A percentile compares a stretch with the other conserved stretches of the same genome.
Conservation (phyloP, 2,329 filamentous ascomycete genomes). For the Monosporascus sp. region DNA sequence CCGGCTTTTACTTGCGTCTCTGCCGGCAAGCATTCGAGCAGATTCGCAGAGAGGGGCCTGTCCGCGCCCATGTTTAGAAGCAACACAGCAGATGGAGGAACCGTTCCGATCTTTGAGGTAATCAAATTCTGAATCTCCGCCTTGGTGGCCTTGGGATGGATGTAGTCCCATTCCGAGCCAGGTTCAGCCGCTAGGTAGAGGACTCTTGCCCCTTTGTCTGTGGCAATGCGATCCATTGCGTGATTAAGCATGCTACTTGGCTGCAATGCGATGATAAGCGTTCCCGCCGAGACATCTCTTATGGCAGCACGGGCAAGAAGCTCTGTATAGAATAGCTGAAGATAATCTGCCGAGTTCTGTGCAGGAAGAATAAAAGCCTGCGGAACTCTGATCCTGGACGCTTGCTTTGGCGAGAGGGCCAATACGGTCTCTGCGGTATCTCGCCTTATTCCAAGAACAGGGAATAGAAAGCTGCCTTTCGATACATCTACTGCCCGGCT, state of each 20-base stretch:
- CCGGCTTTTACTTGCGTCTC: no score
- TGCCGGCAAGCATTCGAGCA: no score
- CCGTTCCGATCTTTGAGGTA: background rate
- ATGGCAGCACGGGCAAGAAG: slow-evolving; percentile 3
- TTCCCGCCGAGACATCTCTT: background rate
- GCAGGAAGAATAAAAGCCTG: background rate
- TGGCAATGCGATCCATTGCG: background rate
- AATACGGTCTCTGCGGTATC: slow-evolving; percentile 1
- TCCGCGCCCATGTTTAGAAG: no score
- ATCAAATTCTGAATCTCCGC: background rate
- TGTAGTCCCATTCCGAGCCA: slow-evolving; percentile 1
- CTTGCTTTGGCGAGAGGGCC: slow-evolving; percentile 1
- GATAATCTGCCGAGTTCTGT: background rate
- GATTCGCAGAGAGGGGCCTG: no score
- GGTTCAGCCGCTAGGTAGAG: background rate
- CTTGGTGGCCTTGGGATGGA: slow-evolving; percentile 5
- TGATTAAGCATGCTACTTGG: background rate
- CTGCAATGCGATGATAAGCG: slow-evolving; percentile 1
- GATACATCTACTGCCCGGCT: background rate
- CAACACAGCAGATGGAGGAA: no score
- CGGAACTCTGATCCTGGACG: background rate
- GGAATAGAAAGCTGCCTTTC: slow-evolving; percentile 1
- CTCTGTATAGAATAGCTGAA: slow-evolving; percentile 5
- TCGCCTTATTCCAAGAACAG: background rate
- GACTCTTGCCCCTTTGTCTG: slow-evolving; percentile 1